Base-by-base conservation (phyloP, 1,284 basidiomycete species). In the Singerocomus inundabilis region DNA sequence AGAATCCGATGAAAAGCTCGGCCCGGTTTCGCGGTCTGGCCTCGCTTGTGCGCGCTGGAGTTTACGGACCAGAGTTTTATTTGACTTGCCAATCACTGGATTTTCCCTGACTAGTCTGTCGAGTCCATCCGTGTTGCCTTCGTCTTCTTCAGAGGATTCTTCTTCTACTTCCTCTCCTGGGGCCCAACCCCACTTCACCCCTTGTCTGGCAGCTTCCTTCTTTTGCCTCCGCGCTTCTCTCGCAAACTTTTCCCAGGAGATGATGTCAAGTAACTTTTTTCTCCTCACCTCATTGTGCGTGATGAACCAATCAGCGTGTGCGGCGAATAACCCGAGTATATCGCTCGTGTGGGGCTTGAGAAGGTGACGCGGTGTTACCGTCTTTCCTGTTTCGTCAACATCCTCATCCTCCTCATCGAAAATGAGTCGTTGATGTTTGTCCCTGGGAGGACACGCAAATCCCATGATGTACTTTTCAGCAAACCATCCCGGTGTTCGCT, bases 261-360 rank as follows among this genome's bases (percentile, higher is more conserved):
- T 49, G 2, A 78, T 55, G 51, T 80, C 69, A 13, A 83, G 53
- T 30, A 72, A 50, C 34, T 63, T 64, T 3, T 53, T 54, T 11
- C 58, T 55, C 15, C 43, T 55, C 28, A 66, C 62, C 18, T 67
- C 61, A 46, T 73, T 73, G 34, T 81, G 69, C 3, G 73, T 70
- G 34, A 80, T 59, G 7, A 83, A 53, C 81, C 81, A 83, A 32
- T 74, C 72, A 0, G 72, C 73, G 9, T 82, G 78, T 21, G 69
- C 65, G 15, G 78, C 79, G 49, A 81, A 74, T 6, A 72, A 54
- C 6, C 72, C 69, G 18, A 67, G 58, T 16, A 81, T 61, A 55
- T 79, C 75, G 21, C 75, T 70, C 34, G 51, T 66, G 34, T 77
- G 68, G 32, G 81, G 62, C 52, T 67, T 73, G 32, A 76, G 72